Base-by-base conservation (phyloP, 1,139 yeast genomes). In the Diutina neorugosa region DNA sequence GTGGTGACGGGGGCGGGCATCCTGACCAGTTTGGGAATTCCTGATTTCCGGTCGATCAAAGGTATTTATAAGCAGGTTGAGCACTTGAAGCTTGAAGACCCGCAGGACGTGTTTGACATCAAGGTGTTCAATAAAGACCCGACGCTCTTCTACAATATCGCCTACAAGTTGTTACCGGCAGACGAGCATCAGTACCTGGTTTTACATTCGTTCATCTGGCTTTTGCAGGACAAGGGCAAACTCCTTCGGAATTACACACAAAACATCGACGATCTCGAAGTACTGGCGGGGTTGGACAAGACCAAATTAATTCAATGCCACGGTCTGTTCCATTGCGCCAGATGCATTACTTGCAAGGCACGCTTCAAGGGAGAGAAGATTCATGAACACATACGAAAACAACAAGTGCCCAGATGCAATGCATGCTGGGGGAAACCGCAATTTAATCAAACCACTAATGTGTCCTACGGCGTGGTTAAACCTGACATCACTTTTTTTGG, bases 401-500 rank as follows among this genome's bases (percentile, higher is more conserved):
- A 80, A 55, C 78, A 80, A 54, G 73, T 90, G 12, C 87, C 96
- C 1, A 69, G 78, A 56, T 91, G 98, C 64, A 86, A 89, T 1
- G 72, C 73, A 55, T 89, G 96, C 64, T 49, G 55, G 41, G 53
- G 54, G 34, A 44, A 55, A 56, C 21, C 50, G 8, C 14, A 19
- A 6, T 46, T 23, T 11, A 27, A 27, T 18, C 37, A 46, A 4
- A 46, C 50, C 11, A 68, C 87, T 52, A 64, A 65, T 3, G 71
- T 67, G 53, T 78, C 84, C n/a, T 83, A 67, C 63, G 96, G 96
- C 1, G 93, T 90, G 5, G 77, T 88, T 75, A 91, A 93, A 64
- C 98, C 98, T 0, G 96, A 93, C 65, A 91, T 93, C 55, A 91
- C 97, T 0, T 93, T 93, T 63, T 93, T 93, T 62, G 96, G 96